phyloP scores from a whole-genome alignment of 495 filamentous ascomycete species.

The Neurospora sp. region DNA sequence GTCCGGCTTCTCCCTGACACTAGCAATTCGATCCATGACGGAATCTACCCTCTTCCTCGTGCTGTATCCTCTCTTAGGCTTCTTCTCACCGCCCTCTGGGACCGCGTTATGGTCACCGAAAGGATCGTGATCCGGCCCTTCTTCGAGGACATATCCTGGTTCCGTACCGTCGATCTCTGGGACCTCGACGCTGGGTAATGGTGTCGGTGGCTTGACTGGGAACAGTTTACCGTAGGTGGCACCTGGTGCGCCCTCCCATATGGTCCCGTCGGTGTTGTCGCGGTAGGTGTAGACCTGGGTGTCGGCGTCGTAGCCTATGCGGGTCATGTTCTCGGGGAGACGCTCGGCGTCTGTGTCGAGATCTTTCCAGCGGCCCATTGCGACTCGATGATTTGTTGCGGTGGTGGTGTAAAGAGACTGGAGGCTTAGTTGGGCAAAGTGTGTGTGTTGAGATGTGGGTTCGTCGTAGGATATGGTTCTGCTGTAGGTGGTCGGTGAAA shows the following conservation, averaged over 20 bases:
- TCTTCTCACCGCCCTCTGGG: background rate
- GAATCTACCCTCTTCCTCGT: background rate
- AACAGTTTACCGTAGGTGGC: constrained; percentile 33
- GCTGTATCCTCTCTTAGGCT: background rate
- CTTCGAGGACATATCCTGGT: constrained; percentile 3
- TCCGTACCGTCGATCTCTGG: background rate
- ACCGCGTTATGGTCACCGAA: background rate
- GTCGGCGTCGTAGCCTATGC: constrained; percentile 46
- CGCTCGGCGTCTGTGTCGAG: constrained; percentile 41
- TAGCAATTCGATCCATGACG: background rate
- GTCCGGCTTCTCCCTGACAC: background rate
- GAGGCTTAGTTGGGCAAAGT: too few relatives aligned
- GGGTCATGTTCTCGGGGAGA: constrained; percentile 41
- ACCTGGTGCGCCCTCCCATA: constrained; percentile 37
- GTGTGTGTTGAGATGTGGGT: background rate
- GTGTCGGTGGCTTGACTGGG: constrained; percentile 8
- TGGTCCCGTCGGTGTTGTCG: constrained; percentile 25
- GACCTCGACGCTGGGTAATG: constrained; percentile 2
- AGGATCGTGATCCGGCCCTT: constrained; percentile 1
- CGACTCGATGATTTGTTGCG: background rate
- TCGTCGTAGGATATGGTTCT: background rate
- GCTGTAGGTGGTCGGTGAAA: background rate
- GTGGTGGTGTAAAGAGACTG: background rate
- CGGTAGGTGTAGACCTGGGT: constrained; percentile 39
- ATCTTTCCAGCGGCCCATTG: constrained; percentile 34